Evolutionary conservation across 2,329 filamentous ascomycete genomes (phyloP), one percentile per base, ranked within the genome.

Genomic region (Aureobasidium sp.): DNA sequence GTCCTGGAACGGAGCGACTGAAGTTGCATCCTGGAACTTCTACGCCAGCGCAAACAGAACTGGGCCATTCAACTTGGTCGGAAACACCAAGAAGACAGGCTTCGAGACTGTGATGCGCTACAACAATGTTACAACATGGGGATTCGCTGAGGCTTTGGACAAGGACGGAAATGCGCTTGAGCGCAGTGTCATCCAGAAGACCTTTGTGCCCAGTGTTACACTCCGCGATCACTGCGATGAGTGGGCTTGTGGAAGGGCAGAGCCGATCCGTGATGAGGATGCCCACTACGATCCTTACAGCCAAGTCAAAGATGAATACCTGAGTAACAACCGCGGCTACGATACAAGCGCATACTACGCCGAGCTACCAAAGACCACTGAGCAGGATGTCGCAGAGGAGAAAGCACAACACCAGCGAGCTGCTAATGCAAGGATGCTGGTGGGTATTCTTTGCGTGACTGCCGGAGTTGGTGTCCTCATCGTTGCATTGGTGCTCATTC

Each of bases 1-100:
- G 2, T 83, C 79, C 5, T 81, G 79, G 79, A 81, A 81, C 64
- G 79, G 79, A 13, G 78, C 78, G 0, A 81, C 79, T 1, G 78
- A 80, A 53, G 72, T 80, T n/a, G 64, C 64, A 24, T 71, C 68
- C 5, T 81, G 83, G 84, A 74, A 76, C 29, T 82, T 84, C 66
- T 82, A 78, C 67, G 76, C 75, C 4, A 67, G 72, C 1, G 68
- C 72, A 2, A 72, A 71, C 20, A 67, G 71, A 0, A 66, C 68
- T 17, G 75, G 74, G 15, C 73, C 73, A 1, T 76, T 71, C 50
- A 66, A 69, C 32, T 71, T 73, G 34, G 69, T 78, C 3, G 77
- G 75, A 17, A 74, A 76, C 62, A 71, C 70, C 1, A 66, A 69
- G 46, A 76, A 76, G 51, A 71, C 67, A 5, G 75, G 77, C 27